Conservation (phyloP, 805 yeast genomes). For the Millerozyma acaciae region DNA sequence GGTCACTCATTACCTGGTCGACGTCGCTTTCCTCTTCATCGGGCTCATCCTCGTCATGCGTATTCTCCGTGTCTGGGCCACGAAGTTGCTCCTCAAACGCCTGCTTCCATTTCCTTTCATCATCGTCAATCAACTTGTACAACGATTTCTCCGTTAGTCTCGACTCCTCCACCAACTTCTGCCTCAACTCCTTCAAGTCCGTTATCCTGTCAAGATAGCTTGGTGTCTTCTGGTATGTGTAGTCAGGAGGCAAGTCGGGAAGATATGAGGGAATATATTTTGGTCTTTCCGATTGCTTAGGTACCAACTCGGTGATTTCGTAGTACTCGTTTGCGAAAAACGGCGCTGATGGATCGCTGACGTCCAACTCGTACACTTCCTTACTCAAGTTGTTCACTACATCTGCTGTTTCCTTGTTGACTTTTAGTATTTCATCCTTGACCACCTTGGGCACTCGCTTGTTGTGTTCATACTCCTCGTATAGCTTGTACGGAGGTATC, state of each 20-base stretch:
- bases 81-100: constrained; percentile 24
- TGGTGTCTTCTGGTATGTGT: constrained; percentile 81
- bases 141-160: constrained; percentile 76
- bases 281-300: constrained; percentile 37
- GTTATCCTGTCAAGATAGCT: constrained; percentile 56
- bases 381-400: constrained; percentile 9
- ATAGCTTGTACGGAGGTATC: constrained; percentile 37
- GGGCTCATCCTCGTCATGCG: constrained; percentile 12
- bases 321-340: constrained; percentile 52
- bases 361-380: constrained; percentile 16
- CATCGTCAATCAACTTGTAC: constrained; percentile 49
- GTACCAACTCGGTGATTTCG: constrained; percentile 53
- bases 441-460: constrained; percentile 14
- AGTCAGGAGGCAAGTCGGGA: constrained; percentile 91
- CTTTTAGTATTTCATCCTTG: constrained; percentile 6
- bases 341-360: constrained; percentile 42
- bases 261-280: constrained; percentile 67
- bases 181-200: constrained; percentile 68
- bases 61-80: constrained; percentile 7
- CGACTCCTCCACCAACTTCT: constrained; percentile 76
- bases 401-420: constrained; percentile 11
- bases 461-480: constrained; percentile 28
- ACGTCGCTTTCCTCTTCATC: constrained; percentile 15
- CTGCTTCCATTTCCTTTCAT: constrained; percentile 26
- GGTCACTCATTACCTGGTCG: constrained; percentile 16